These are phyloP conservation scores for Neurospora cerealis DNA, from an alignment of 495 filamentous ascomycete genomes.

Conservation along the genomic window DNA sequence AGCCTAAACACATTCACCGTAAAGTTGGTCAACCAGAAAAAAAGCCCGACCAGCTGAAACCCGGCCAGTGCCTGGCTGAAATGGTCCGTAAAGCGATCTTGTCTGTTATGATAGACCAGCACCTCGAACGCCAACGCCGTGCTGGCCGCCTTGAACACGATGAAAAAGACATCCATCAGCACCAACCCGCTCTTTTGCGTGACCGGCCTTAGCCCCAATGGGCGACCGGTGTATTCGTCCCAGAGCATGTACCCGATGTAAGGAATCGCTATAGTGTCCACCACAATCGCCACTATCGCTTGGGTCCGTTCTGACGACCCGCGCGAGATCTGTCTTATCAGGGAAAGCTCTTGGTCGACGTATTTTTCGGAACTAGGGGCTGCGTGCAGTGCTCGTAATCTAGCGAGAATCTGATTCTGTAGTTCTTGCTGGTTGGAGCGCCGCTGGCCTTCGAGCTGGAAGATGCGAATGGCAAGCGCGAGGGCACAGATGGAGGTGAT, in stretches of 20 bases:
- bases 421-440: constrained; percentile 15
- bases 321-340: not conserved
- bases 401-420: not conserved
- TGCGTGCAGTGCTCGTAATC: not conserved
- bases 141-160: constrained; percentile 92
- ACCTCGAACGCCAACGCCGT: constrained; percentile 81
- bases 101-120: constrained; percentile 53
- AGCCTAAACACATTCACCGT: constrained; percentile 79
- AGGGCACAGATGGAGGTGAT: constrained; percentile 73
- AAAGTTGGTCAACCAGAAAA: constrained; percentile 88
- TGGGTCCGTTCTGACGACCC: constrained; percentile 53
- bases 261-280: constrained; percentile 79
- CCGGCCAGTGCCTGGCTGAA: constrained; percentile 69
- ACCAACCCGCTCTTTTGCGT: constrained; percentile 79
- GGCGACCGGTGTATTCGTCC: constrained; percentile 92
- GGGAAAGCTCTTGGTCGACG: not conserved
- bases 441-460: constrained; percentile 38
- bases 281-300: constrained; percentile 79
- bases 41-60: constrained; percentile 70
- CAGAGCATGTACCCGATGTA: constrained; percentile 91
- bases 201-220: constrained; percentile 73
- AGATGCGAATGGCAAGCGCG: constrained; percentile 68
- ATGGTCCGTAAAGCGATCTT: constrained; percentile 44
- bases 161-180: constrained; percentile 87
- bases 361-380: not conserved